These are phyloP conservation scores for Venturia carpophila DNA, from an alignment of 2,329 filamentous ascomycete species.

Conservation along the genomic window DNA sequence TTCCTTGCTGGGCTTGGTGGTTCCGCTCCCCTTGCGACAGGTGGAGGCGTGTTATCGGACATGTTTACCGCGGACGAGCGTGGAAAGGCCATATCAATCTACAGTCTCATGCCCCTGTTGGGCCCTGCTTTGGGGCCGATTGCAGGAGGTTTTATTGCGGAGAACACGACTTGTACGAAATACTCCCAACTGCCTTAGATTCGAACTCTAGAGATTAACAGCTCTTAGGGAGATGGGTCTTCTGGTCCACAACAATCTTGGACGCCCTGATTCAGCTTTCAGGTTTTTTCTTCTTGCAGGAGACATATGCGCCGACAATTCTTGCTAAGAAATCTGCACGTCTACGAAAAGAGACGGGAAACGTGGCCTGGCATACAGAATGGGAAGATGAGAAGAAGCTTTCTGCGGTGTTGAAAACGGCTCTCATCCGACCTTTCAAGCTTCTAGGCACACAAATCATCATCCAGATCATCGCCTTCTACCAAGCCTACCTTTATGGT, in stretches of 20 bases:
- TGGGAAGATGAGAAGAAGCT: slow-evolving; percentile 35
- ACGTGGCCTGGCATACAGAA: slow-evolving; percentile 50
- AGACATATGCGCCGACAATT: slow-evolving; percentile 59
- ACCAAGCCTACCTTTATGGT: slow-evolving; percentile 54
- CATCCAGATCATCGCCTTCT: slow-evolving; percentile 48
- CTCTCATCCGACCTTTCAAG: slow-evolving; percentile 48
- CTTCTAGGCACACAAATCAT: slow-evolving; percentile 53
- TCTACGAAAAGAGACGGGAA: slow-evolving; percentile 53
- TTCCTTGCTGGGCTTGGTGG: slow-evolving; percentile 33
- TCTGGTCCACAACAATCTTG: slow-evolving; percentile 58
- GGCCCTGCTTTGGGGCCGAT: slow-evolving; percentile 60
- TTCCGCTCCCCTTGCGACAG: slow-evolving; percentile 32
- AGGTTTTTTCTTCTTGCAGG: slow-evolving; percentile 55
- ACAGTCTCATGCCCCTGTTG: slow-evolving; percentile 55
- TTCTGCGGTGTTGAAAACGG: slow-evolving; percentile 26
- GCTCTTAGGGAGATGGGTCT: slow-evolving; percentile 73
- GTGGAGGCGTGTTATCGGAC: slow-evolving; percentile 41
- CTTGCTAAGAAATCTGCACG: slow-evolving; percentile 50
- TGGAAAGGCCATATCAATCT: slow-evolving; percentile 55
- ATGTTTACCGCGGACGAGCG: slow-evolving; percentile 54
- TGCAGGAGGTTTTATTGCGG: slow-evolving; percentile 55
- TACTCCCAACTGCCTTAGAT: too few species aligned
- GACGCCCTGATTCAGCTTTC: slow-evolving; percentile 53
- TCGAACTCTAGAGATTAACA: too few species aligned
- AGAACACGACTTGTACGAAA: slow-evolving; percentile 55